Evolutionary conservation across 352 stramenopile species (phyloP), one percentile per base, ranked within the genome.

Genomic region (Phytophthora rubi): DNA sequence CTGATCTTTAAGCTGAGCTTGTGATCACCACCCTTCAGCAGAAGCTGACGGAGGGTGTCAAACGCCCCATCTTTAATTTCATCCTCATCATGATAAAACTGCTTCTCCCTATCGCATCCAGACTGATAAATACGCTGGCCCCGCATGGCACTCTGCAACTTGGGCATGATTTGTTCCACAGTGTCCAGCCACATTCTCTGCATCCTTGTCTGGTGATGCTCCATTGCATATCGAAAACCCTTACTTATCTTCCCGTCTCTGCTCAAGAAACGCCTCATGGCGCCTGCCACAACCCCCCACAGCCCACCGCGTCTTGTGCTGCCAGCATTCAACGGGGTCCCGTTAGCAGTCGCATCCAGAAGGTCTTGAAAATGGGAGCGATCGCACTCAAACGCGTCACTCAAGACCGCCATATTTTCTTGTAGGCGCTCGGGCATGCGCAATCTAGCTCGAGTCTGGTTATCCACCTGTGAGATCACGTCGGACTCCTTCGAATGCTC

Each of bases 181-280:
- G 52, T 18, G 13, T 59, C 13, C 1, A 39, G 18, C 60, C 65
- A 75, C 9, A 33, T 7, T n/a, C 13, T 18, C 45, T 51, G 26
- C 32, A 70, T 32, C 23, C 4, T 30, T 10, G 3, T 12, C 37
- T 67, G 59, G 6, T 47, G 48, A 0, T 35, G 26, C 9, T 70
- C 23, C 59, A 76, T 70, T 5, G 23, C 42, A 9, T 4, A 2
- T 1, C 13, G 33, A 53, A 76, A 73, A 3, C 39, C 12, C 3
- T 7, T 8, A 12, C 35, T 55, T 42, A 66, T 67, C 12, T 57
- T 37, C 6, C 1, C n/a, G 3, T 64, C 56, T 4, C 1, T 52
- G 23, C 13, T 5, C 30, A 30, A 49, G 1, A 45, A 45, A 8
- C 12, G 15, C 15, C 15, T 45, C 15, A 45, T 45, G 37, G 48